A percentile compares a stretch with the other conserved stretches of the same genome.
Evolutionary conservation across 805 yeast species (phyloP).

Genomic region (Diddensiella santjacobensis): DNA sequence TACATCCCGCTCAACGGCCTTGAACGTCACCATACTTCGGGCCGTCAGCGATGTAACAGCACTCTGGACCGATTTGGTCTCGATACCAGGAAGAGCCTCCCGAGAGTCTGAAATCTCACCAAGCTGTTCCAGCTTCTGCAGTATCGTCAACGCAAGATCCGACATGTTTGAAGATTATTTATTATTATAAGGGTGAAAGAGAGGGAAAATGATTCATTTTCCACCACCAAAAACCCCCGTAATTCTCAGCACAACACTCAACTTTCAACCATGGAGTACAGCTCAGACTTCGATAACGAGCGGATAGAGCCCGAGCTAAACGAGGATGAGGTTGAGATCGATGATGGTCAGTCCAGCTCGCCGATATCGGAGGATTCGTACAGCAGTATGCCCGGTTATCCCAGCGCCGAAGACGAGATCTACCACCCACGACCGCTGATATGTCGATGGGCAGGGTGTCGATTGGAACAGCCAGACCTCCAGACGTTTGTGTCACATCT

Average conservation of each 20-base stretch:
- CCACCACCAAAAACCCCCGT: not conserved
- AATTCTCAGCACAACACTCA: not conserved
- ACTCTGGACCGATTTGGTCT: conserved; percentile 42
- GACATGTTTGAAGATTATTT: conserved; percentile 16
- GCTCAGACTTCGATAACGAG: conserved; percentile 4
- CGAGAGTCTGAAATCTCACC: conserved; percentile 68
- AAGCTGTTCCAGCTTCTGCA: conserved; percentile 57
- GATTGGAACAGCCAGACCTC: conserved; percentile 30
- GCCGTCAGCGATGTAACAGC: conserved; percentile 84
- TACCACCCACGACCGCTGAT: conserved; percentile 23
- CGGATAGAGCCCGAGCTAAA: not conserved
- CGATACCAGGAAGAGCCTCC: conserved; percentile 55
- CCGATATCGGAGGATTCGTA: conserved; percentile 19
- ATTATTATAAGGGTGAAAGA: not conserved
- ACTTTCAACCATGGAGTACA: conserved; percentile 9
- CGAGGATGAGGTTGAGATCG: not conserved
- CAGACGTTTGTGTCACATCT: conserved; percentile 42
- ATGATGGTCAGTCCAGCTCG: conserved; percentile 2
- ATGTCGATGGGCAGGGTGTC: conserved; percentile 42
- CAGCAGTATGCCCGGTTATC: conserved; percentile 18
- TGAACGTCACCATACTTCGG: conserved; percentile 71
- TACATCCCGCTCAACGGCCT: conserved; percentile 66
- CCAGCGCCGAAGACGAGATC: conserved; percentile 23
- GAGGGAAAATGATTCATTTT: not conserved
- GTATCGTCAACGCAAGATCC: conserved; percentile 38